Base-by-base conservation (phyloP, 2,329 filamentous ascomycete genomes). In the Verticillium dahliae region DNA sequence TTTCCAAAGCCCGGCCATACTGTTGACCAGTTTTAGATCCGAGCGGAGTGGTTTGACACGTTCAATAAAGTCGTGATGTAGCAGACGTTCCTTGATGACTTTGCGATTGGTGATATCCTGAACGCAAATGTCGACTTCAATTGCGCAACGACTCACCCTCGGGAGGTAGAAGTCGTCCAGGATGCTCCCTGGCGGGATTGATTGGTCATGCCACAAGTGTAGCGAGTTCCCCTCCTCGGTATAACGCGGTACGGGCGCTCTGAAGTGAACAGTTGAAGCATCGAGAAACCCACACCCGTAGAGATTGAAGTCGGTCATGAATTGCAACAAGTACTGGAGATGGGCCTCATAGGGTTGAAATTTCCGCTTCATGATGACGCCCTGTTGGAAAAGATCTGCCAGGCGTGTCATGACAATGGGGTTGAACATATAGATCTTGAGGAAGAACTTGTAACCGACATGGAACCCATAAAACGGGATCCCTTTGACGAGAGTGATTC, bases 251-350 rank as follows among this genome's bases (percentile, higher is more conserved):
- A 97, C 79, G 0, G 92, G 92, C 2, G 81, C 80, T 60, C 95
- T 86, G 70, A 97, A 97, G 34, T 77, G 81, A 1, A 88, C 85
- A 65, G 86, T 90, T 10, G 80, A 80, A 58, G 87, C 89, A 62
- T 94, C 85, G 66, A 98, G 86, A 69, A 94, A 96, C 61, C 87
- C 89, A 71, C 95, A 99, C 6, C 96, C 96, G 73, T 96, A 98
- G 67, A 99, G 80, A 71, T 97, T 99, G 79, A 96, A 99, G 73
- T 99, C 96, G 66, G 89, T 90, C 95, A 99, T 98, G 85, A 96
- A 99, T 75, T 99, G 96, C 10, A 95, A 81, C 9, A 97, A 78
- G 72, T 93, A 98, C 71, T 97, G 92, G 64, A 98, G 75, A 72
- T 99, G 96, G 18, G 91, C 92, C 75, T 99, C 95, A 71, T 95